Percentiles rank a stretch among this genome's conserved stretches.
Evolutionary conservation across 2,329 filamentous ascomycete genomes (phyloP).

Genomic region (Pezicula neosporulosa): DNA sequence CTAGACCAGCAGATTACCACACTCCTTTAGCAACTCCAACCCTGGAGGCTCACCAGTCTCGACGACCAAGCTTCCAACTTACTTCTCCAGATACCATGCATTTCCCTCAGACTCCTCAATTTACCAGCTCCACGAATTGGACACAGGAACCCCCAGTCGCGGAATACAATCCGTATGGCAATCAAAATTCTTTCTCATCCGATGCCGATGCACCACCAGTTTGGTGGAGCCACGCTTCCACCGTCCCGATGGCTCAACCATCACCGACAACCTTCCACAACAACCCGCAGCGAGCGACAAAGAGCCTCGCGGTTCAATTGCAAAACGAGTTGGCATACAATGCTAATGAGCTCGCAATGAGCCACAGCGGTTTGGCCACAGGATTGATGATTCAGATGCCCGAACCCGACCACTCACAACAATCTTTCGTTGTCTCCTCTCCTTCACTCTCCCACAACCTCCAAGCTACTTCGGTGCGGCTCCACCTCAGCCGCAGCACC

Average conservation of each 20-base stretch:
- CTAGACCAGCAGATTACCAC: constrained; percentile 7
- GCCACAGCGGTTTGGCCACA: constrained; percentile 11
- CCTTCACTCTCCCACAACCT: constrained; percentile 13
- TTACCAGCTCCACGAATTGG: constrained; percentile 19
- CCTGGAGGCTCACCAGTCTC: constrained; percentile 15
- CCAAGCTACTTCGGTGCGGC: constrained; percentile 12
- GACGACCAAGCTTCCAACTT: constrained; percentile 15
- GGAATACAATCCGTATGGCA: constrained; percentile 9
- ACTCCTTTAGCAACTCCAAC: constrained; percentile 23
- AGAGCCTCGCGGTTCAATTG: constrained; percentile 23
- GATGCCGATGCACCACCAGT: constrained; percentile 18
- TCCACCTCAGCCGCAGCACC: constrained; percentile 3
- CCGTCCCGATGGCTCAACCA: constrained; percentile 22
- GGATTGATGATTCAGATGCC: constrained; percentile 29
- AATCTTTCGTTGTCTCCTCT: constrained; percentile 17
- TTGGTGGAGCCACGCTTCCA: constrained; percentile 26
- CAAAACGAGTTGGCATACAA: constrained; percentile 23
- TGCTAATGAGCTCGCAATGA: constrained; percentile 13
- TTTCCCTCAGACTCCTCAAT: constrained; percentile 22
- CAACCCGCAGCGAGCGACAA: constrained; percentile 23
- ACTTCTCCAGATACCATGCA: constrained; percentile 8
- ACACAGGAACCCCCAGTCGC: constrained; percentile 14
- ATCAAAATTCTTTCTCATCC: constrained; percentile 5
- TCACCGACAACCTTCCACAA: constrained; percentile 19
- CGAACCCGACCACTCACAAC: constrained; percentile 7